Percentiles rank a stretch among this genome's conserved stretches.
Conservation (phyloP, 305 asterid genomes). For the Coffea humblotiana region DNA sequence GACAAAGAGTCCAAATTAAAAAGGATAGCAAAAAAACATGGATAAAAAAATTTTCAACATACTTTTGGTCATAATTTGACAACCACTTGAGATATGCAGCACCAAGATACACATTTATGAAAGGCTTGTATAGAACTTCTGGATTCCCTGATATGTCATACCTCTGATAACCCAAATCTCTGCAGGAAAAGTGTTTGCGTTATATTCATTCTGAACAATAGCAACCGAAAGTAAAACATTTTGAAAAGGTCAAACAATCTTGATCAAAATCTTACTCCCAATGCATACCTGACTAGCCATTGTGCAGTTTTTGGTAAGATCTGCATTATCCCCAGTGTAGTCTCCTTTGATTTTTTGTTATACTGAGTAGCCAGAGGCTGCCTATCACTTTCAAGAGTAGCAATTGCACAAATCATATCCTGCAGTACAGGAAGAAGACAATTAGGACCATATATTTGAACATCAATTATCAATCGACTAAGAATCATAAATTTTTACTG, state of each 20-base stretch:
- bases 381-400: conserved; percentile 86
- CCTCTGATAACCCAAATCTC: conserved; percentile 64
- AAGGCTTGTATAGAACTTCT: conserved; percentile 62
- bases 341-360: conserved; percentile 63
- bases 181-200: conserved; percentile 37
- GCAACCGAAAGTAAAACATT: neutral
- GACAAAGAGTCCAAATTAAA: neutral
- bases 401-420: conserved; percentile 95
- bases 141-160: conserved; percentile 47
- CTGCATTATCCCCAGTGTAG: conserved; percentile 75
- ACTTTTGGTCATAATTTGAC: conserved; percentile 65
- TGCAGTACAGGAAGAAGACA: conserved; percentile 27
- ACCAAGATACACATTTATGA: conserved; percentile 71
- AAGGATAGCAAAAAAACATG: conserved; percentile 9
- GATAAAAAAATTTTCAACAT: conserved; percentile 25
- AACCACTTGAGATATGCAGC: conserved; percentile 93
- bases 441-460: neutral
- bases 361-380: conserved; percentile 63
- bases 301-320: conserved; percentile 69
- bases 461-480: neutral
- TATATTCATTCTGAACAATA: neutral
- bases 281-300: conserved; percentile 63
- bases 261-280: neutral
- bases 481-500: neutral
- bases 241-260: no score